These are phyloP conservation scores for Pestalotiopsis sp. DNA, from an alignment of 2,329 filamentous ascomycete species.

Conservation along the genomic window DNA sequence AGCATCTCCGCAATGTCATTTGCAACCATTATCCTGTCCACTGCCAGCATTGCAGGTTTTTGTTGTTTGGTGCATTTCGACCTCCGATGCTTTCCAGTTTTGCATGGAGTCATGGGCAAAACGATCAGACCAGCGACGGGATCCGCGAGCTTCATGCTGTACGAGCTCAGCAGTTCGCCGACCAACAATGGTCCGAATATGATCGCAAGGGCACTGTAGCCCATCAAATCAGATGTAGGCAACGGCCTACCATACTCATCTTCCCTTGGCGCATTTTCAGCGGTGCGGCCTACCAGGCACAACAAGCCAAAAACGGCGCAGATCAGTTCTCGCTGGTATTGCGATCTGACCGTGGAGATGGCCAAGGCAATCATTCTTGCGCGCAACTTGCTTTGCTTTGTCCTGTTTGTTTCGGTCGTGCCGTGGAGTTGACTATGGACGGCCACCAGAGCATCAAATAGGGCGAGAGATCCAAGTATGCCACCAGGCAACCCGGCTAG, in stretches of 20 bases:
- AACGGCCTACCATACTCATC: slow-evolving; percentile 53
- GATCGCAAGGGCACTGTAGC: slow-evolving; percentile 62
- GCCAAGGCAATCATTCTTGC: slow-evolving; percentile 68
- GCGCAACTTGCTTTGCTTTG: slow-evolving; percentile 58
- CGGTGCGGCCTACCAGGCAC: slow-evolving; percentile 59
- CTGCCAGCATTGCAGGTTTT: slow-evolving; percentile 26
- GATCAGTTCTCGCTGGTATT: slow-evolving; percentile 63
- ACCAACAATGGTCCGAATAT: slow-evolving; percentile 67
- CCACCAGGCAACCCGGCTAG: slow-evolving; percentile 65
- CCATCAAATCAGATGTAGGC: slow-evolving; percentile 62
- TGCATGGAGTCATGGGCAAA: slow-evolving; percentile 45
- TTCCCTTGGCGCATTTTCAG: slow-evolving; percentile 55
- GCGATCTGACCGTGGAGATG: slow-evolving; percentile 59
- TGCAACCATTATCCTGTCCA: slow-evolving; percentile 61
- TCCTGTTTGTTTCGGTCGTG: slow-evolving; percentile 52
- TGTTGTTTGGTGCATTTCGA: slow-evolving; percentile 21
- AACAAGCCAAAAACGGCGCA: slow-evolving; percentile 69
- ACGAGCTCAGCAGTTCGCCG: slow-evolving; percentile 56
- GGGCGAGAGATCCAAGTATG: slow-evolving; percentile 61
- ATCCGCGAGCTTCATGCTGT: slow-evolving; percentile 47
- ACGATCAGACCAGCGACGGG: slow-evolving; percentile 42
- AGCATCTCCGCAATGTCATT: slow-evolving; percentile 67
- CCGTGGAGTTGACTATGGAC: slow-evolving; percentile 59
- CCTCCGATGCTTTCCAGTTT: slow-evolving; percentile 40
- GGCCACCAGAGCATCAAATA: slow-evolving; percentile 65